These are phyloP conservation scores for Trametes sp. DNA, from an alignment of 1,284 basidiomycete species.

Conservation along the genomic window DNA sequence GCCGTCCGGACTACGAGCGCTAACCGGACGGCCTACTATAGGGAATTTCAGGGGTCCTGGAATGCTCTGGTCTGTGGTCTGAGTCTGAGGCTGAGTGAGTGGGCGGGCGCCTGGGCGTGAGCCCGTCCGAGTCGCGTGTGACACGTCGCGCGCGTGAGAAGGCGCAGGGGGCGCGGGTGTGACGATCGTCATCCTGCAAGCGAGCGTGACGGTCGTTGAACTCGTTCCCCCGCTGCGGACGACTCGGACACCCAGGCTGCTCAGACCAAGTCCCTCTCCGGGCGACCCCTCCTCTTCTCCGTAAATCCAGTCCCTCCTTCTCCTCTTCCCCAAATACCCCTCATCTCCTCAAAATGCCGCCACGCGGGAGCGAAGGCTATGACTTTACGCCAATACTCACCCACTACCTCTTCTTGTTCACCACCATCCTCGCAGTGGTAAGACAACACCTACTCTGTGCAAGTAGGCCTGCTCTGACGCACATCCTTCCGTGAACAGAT, in stretches of 20 bases:
- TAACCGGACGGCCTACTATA: no score
- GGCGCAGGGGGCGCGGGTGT: background rate
- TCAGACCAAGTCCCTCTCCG: conserved; percentile 12
- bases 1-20: no score
- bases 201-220: conserved; percentile 24
- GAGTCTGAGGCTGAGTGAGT: background rate
- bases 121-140: conserved; percentile 6
- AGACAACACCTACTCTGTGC: conserved; percentile 34
- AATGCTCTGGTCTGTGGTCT: conserved; percentile 7
- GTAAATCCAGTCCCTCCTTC: conserved; percentile 15
- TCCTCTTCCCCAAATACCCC: conserved; percentile 8
- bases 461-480: conserved; percentile 12
- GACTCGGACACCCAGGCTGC: conserved; percentile 9
- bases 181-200: conserved; percentile 21
- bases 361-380: conserved; percentile 64
- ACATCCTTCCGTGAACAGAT: conserved; percentile 52
- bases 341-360: conserved; percentile 49
- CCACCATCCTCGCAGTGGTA: conserved; percentile 82
- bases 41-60: no score
- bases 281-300: conserved; percentile 12
- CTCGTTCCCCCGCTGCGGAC: conserved; percentile 27
- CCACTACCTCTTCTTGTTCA: conserved; percentile 90
- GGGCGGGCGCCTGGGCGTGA: background rate
- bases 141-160: conserved; percentile 3
- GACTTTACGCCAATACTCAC: conserved; percentile 88